These are phyloP conservation scores for Penicillium chermesinum DNA, from an alignment of 495 filamentous ascomycete species.

Conservation along the genomic window DNA sequence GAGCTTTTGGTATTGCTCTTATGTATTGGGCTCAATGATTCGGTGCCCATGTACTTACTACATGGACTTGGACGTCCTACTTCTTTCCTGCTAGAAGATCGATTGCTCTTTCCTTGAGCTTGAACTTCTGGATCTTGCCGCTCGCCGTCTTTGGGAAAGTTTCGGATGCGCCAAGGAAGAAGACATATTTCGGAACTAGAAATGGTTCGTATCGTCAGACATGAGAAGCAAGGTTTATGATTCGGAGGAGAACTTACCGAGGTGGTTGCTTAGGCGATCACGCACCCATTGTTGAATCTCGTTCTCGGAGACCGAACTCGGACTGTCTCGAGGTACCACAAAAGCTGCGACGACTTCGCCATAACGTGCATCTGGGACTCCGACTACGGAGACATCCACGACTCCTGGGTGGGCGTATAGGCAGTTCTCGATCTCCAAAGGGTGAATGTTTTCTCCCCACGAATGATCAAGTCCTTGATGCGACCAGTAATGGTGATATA, in stretches of 20 bases:
- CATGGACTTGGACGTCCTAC: neutral
- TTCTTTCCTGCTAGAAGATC: slow-evolving; percentile 28
- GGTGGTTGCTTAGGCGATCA: slow-evolving; percentile 65
- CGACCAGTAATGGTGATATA: slow-evolving; percentile 68
- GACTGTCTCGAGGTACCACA: slow-evolving; percentile 47
- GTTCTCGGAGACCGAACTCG: slow-evolving; percentile 26
- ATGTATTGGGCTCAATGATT: too few species aligned
- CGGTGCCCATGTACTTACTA: too few species aligned
- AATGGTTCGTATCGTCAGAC: neutral
- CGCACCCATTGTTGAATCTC: slow-evolving; percentile 69
- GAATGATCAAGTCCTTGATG: slow-evolving; percentile 89
- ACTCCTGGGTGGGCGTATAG: slow-evolving; percentile 68
- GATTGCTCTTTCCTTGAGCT: slow-evolving; percentile 63
- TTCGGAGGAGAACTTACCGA: slow-evolving; percentile 45
- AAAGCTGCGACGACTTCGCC: slow-evolving; percentile 87
- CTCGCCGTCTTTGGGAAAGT: slow-evolving; percentile 90
- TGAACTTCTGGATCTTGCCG: slow-evolving; percentile 97
- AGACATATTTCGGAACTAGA: slow-evolving; percentile 79
- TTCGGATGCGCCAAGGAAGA: slow-evolving; percentile 56
- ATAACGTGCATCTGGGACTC: slow-evolving; percentile 75
- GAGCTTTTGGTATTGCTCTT: too few species aligned
- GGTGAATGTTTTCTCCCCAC: slow-evolving; percentile 94
- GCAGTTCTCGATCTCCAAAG: slow-evolving; percentile 88
- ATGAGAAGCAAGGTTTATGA: neutral
- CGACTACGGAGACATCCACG: slow-evolving; percentile 73